Conservation (phyloP, 352 stramenopile species). For the Aphanomyces cochlioides region DNA sequence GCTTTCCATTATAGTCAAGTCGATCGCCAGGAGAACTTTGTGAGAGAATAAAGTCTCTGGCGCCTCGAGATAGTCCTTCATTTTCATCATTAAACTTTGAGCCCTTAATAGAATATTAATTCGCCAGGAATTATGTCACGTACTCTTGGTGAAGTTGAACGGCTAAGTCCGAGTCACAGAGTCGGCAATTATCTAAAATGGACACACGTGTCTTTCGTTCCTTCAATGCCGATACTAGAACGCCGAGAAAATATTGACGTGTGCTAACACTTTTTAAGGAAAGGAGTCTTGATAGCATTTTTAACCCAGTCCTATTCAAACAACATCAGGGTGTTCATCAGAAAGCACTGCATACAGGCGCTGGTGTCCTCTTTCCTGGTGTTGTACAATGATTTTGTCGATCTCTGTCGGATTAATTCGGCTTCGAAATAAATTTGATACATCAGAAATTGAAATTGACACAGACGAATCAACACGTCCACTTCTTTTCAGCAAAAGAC, state of each 20-base stretch:
- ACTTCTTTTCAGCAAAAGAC: neutral
- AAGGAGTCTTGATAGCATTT: slow-evolving; percentile 3
- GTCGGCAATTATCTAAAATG: slow-evolving; percentile 6
- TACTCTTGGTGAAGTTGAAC: slow-evolving; percentile 6
- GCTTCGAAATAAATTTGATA: neutral
- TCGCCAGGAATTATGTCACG: neutral
- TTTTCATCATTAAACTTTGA: neutral
- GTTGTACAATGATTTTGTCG: neutral
- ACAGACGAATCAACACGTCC: neutral
- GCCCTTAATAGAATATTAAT: neutral
- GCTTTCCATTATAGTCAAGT: neutral
- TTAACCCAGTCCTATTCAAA: neutral
- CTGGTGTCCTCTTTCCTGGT: neutral
- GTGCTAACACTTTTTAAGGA: slow-evolving; percentile 21
- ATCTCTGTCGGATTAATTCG: neutral
- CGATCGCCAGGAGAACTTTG: slow-evolving; percentile 14
- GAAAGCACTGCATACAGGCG: too few relatives aligned
- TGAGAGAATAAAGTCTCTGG: slow-evolving; percentile 1
- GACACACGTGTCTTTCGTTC: neutral
- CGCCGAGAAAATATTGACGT: slow-evolving; percentile 15
- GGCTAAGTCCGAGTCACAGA: neutral
- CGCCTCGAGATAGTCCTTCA: neutral
- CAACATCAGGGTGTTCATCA: too few relatives aligned
- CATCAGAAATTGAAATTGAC: neutral
- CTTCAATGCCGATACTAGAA: neutral